Base-by-base conservation (phyloP, 2,329 filamentous ascomycete genomes). In the Trematosphaeria pertusa region DNA sequence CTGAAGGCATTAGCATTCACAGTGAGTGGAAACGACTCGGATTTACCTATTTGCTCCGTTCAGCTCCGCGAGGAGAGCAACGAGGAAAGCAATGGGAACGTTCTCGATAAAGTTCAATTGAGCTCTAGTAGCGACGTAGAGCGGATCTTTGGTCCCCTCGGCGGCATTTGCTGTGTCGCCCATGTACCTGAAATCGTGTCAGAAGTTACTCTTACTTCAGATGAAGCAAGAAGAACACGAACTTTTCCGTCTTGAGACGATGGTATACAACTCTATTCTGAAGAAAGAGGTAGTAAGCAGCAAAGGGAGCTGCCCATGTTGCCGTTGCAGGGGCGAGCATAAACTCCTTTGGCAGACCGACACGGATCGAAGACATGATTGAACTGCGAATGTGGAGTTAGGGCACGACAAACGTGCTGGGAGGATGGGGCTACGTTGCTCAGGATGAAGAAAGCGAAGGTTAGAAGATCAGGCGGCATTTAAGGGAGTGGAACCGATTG, bases 41-140 rank as follows among this genome's bases (percentile, higher is more conserved):
- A 37, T 35, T 28, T 58, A 67, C 58, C 70, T 52, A 34, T 74
- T 65, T 5, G 66, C 75, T 12, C 75, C 75, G 44, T 77, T 78
- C n/a, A 77, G 48, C 56, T 78, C 76, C 17, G 72, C 75, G 11
- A 76, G 45, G n/a, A 69, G 54, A 3, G 70, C 64, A 11, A 76
- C 39, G 3, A 66, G 50, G 20, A 77, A 59, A 3, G 70, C 68
- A 7, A 77, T 43, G 1, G 75, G 74, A 12, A 76, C 73, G 43
- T 75, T 76, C 53, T 78, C 75, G 24, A 70, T 46, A 52, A 76
- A 78, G 43, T 77, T 78, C 21, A 60, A 50, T 43, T 76, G 72
- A 20, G 64, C 59, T 28, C 75, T 68, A 9, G 53, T 61, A 5
- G 69, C 66, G 22, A 74, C 55, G 46, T 67, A 68, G 15, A 78